Evolutionary conservation across 768 basidiomycete species (phyloP), one percentile per base, ranked within the genome.

Genomic region (Strobilomyces dryophilus): DNA sequence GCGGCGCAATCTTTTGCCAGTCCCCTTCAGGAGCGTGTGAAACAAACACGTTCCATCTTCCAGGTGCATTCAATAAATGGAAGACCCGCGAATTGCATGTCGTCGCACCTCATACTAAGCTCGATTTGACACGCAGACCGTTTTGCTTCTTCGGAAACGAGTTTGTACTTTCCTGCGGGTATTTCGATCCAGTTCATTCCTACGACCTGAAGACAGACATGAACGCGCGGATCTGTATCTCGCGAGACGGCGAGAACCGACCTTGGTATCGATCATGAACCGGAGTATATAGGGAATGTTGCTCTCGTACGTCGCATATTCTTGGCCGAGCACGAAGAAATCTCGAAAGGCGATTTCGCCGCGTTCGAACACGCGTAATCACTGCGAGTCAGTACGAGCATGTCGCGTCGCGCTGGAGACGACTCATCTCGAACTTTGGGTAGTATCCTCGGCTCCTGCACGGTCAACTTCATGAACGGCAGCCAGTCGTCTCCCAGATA

Each of bases 171-270:
- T 3, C 90, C 90, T 4, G 87, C 83, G 5, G 88, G 88, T 9
- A 97, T 75, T 71, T 98, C 93, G 48, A 99, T 87, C 95, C 97
- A 99, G 66, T 98, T 98, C 97, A 99, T 98, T 9, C 97, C 97
- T 45, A 95, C 86, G 29, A 99, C 85, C 91, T 94, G 40, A 35
- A 1, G 24, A 57, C 2, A 21, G 48, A 53, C 18, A 3, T 45
- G 53, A 32, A 60, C 40, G 39, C 7, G 4, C 10, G 41, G 47
- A 26, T 49, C 4, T 10, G 26, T 20, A 41, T n/a, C 14, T 8
- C 45, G 6, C 12, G 21, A 18, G 21, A 29, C 8, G 34, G 45
- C 9, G n/a, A 32, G 1, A 5, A 57, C 59, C 20, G 20, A 92
- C 95, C 78, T 93, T 86, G 6, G 91, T 88, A 65, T 99, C 97